These are phyloP conservation scores for Flaveria ramosissima DNA, from an alignment of 129 eudicot species.

Conservation along the genomic window DNA sequence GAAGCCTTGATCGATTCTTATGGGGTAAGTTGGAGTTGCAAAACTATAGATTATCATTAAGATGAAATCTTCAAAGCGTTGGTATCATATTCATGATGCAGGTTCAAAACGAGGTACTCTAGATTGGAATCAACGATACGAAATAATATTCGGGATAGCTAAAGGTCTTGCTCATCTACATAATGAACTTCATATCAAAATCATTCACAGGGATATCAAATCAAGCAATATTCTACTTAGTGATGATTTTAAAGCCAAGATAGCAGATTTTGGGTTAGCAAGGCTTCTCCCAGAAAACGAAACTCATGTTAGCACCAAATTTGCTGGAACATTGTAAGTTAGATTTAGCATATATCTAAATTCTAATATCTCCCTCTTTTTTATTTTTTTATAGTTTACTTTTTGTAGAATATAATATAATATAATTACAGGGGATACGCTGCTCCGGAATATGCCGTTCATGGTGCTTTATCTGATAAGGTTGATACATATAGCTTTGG, in stretches of 20 bases:
- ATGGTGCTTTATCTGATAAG: slow-evolving; percentile 65
- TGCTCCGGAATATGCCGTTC: slow-evolving; percentile 73
- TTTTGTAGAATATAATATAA: not conserved
- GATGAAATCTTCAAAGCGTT: not conserved
- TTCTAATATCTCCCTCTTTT: not conserved
- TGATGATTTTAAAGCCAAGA: slow-evolving; percentile 56
- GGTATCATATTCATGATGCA: slow-evolving; percentile 6
- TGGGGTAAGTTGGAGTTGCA: slow-evolving; percentile 46
- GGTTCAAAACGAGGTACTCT: slow-evolving; percentile 56
- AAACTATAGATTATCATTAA: not conserved
- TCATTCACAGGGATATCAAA: slow-evolving; percentile 72
- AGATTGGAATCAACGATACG: slow-evolving; percentile 58
- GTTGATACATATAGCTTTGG: slow-evolving; percentile 79
- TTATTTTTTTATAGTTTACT: not conserved
- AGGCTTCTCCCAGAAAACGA: slow-evolving; percentile 59
- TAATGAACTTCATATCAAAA: slow-evolving; percentile 59
- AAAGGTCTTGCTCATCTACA: slow-evolving; percentile 75
- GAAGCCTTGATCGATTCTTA: slow-evolving; percentile 66
- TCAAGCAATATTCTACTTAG: slow-evolving; percentile 59
- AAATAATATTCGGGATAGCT: slow-evolving; percentile 62
- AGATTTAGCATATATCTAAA: not conserved
- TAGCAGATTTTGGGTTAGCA: slow-evolving; percentile 76
- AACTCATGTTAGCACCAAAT: slow-evolving; percentile 69
- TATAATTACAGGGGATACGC: slow-evolving; percentile 59
- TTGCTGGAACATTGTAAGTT: slow-evolving; percentile 77